Conservation (phyloP, 2,329 filamentous ascomycete genomes). For the Fusarium bactridioides region DNA sequence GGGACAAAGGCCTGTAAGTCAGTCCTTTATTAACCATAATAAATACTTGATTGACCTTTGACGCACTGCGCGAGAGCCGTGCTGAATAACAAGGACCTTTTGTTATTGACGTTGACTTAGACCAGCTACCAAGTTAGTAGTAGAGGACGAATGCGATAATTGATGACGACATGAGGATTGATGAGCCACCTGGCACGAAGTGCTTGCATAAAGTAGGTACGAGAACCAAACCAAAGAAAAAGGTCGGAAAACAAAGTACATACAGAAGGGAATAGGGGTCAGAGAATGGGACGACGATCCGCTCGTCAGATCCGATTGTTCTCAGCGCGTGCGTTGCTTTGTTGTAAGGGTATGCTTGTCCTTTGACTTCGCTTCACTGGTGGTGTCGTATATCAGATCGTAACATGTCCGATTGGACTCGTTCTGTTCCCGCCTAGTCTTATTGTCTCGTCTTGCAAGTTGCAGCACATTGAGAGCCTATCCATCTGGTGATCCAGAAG, state of each 20-base stretch:
- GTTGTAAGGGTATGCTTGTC: constrained; percentile 25
- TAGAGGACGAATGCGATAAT: neutral
- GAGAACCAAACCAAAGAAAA: neutral
- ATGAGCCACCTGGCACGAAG: constrained; percentile 10
- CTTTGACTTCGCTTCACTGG: constrained; percentile 1
- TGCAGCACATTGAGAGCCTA: constrained; percentile 6
- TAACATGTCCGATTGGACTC: constrained; percentile 8
- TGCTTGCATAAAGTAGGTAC: neutral
- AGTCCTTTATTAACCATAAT: neutral
- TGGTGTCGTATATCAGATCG: constrained; percentile 4
- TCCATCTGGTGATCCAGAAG: constrained; percentile 14
- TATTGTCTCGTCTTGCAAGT: constrained; percentile 3
- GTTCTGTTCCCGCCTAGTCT: neutral
- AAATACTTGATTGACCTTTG: neutral
- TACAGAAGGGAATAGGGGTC: constrained; percentile 11
- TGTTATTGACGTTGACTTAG: constrained; percentile 1
- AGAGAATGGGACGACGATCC: constrained; percentile 7
- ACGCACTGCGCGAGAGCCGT: constrained; percentile 3
- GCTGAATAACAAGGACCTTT: too few species aligned
- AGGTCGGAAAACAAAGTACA: neutral
- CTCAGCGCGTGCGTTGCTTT: constrained; percentile 23
- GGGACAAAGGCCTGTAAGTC: neutral
- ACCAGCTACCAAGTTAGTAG: neutral
- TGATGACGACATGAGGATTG: constrained; percentile 19
- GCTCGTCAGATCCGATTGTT: constrained; percentile 18